A percentile compares a stretch with the other conserved stretches of the same genome.
Conservation (phyloP, 1,284 basidiomycete genomes). For the Jaminaea rosea region DNA sequence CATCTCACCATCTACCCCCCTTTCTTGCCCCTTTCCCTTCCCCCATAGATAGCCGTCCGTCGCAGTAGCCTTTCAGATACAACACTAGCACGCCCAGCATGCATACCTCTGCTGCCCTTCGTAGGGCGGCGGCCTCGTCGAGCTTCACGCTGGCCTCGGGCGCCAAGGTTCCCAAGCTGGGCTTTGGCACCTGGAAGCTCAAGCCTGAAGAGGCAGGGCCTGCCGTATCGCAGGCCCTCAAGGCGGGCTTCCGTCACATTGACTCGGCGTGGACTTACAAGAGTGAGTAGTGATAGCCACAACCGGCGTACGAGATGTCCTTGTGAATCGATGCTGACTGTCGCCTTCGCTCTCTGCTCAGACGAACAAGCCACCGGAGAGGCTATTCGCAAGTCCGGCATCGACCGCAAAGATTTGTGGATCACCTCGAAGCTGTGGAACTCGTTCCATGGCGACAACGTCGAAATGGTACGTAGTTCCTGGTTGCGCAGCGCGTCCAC, state of each 20-base stretch:
- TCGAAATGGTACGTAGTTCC: conserved; percentile 20
- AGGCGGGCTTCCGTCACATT: conserved; percentile 32
- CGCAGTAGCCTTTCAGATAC: too few species aligned
- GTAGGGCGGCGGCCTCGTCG: conserved; percentile 26
- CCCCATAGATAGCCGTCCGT: too few species aligned
- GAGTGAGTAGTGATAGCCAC: conserved; percentile 40
- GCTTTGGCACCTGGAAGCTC: conserved; percentile 36
- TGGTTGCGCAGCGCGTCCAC: not conserved
- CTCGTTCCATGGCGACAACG: conserved; percentile 56
- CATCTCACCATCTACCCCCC: too few species aligned
- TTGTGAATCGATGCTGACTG: not conserved
- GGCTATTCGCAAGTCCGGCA: conserved; percentile 63
- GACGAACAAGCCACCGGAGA: conserved; percentile 75
- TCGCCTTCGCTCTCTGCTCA: not conserved
- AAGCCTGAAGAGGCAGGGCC: conserved; percentile 51
- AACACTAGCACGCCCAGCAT: too few species aligned
- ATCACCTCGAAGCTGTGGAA: conserved; percentile 76
- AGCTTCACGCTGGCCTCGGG: conserved; percentile 34
- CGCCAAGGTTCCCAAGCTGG: conserved; percentile 35
- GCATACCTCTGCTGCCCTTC: conserved; percentile 22
- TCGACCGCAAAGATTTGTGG: conserved; percentile 70
- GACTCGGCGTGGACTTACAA: conserved; percentile 41
- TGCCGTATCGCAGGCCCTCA: conserved; percentile 48
- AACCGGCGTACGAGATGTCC: not conserved
- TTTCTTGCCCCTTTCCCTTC: too few species aligned